A percentile compares a stretch with the other conserved stretches of the same genome.
These are phyloP conservation scores for Myriosclerotinia scirpicola DNA, from an alignment of 2,329 filamentous ascomycete species.

Conservation along the genomic window DNA sequence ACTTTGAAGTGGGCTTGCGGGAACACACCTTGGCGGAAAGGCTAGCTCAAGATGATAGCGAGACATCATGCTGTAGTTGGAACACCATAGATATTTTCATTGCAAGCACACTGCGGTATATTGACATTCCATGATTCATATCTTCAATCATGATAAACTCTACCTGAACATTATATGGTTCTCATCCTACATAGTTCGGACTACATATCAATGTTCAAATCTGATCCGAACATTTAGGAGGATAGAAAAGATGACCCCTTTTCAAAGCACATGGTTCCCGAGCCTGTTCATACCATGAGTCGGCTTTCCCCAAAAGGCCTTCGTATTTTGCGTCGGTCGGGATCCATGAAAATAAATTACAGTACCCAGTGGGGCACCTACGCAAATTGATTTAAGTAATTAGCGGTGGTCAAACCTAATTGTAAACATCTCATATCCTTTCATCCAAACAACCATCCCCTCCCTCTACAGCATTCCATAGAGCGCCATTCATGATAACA, in stretches of 20 bases:
- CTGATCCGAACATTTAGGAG: background rate
- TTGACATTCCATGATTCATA: background rate
- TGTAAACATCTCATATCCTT: slow-evolving; percentile 3
- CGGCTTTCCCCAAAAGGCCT: background rate
- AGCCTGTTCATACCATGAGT: background rate
- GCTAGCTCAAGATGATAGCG: background rate
- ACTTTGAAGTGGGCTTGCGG: background rate
- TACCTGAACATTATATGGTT: background rate
- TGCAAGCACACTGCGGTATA: background rate
- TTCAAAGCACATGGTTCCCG: background rate
- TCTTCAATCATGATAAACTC: background rate
- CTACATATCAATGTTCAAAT: background rate
- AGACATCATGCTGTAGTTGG: background rate
- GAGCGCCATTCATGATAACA: background rate
- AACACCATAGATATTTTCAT: background rate
- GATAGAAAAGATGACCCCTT: background rate
- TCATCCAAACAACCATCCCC: background rate
- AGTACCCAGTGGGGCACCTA: slow-evolving; percentile 2
- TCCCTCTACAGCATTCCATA: background rate
- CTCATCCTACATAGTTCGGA: background rate
- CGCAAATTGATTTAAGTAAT: slow-evolving; percentile 2
- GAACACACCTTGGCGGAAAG: background rate
- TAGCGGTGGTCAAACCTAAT: background rate
- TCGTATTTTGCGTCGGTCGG: background rate
- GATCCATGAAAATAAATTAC: background rate